Percentiles rank a stretch among this genome's conserved stretches.
These are phyloP conservation scores for Fusarium domesticum DNA, from an alignment of 2,329 filamentous ascomycete species.

Conservation along the genomic window DNA sequence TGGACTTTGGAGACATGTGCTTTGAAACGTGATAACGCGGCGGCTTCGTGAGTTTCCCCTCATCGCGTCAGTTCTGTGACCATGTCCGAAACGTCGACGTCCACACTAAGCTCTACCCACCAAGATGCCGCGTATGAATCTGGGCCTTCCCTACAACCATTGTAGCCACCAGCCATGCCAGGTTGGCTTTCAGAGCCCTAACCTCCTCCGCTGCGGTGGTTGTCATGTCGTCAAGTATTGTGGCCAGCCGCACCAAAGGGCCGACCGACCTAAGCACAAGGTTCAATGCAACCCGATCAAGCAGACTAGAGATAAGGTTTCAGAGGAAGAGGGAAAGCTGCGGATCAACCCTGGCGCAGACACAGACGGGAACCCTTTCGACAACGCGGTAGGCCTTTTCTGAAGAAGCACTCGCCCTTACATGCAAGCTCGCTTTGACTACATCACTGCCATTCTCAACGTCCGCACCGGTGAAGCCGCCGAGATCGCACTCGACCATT, in stretches of 20 bases:
- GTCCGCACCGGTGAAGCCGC: conserved; percentile 7
- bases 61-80: too few relatives aligned
- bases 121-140: conserved; percentile 10
- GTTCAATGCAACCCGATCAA: conserved; percentile 1
- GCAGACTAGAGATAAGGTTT: not conserved
- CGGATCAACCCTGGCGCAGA: conserved; percentile 1
- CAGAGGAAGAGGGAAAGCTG: not conserved
- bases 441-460: conserved; percentile 2
- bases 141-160: conserved; percentile 4
- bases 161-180: conserved; percentile 2
- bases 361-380: not conserved
- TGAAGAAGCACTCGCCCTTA: conserved; percentile 9
- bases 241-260: conserved; percentile 4
- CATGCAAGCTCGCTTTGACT: conserved; percentile 2
- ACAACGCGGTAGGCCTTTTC: not conserved
- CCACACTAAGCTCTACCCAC: too few relatives aligned
- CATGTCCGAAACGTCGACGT: too few relatives aligned
- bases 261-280: conserved; percentile 6
- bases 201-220: conserved; percentile 7
- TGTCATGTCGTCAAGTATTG: conserved; percentile 8
- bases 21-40: too few relatives aligned
- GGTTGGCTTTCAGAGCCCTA: not conserved
- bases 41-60: too few relatives aligned
- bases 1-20: too few relatives aligned
- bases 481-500: not conserved